A percentile compares a stretch with the other conserved stretches of the same genome.
Evolutionary conservation across 345 rosid species (phyloP).

Genomic region (Kernera saxatilis): DNA sequence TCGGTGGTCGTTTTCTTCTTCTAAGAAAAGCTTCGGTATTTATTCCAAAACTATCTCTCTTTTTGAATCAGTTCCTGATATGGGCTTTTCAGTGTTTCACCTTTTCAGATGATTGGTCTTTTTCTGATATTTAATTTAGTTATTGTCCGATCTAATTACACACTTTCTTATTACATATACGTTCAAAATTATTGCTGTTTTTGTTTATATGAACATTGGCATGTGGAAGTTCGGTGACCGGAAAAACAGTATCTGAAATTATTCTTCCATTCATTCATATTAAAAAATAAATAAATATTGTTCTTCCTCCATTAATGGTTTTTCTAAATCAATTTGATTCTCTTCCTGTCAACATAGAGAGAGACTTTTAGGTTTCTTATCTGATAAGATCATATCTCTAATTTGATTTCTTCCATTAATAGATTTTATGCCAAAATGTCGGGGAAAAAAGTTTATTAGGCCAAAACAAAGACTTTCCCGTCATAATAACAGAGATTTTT

Average conservation of each 20-base stretch:
- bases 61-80: neutral
- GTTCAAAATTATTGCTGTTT: neutral
- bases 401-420: slow-evolving; percentile 15
- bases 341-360: neutral
- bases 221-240: slow-evolving; percentile 14
- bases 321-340: neutral
- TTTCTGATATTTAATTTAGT: neutral
- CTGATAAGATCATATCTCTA: slow-evolving; percentile 4
- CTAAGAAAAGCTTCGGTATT: slow-evolving; percentile 34
- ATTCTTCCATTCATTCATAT: neutral
- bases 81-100: neutral
- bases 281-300: neutral
- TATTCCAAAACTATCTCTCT: neutral
- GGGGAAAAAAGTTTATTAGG: neutral
- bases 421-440: neutral
- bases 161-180: neutral
- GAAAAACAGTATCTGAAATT: neutral
- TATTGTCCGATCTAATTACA: neutral
- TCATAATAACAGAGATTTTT: neutral
- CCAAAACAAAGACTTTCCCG: neutral
- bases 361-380: neutral
- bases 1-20: slow-evolving; percentile 37
- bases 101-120: neutral
- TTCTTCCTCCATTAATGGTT: neutral
- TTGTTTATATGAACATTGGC: neutral